Percentiles rank a stretch among this genome's conserved stretches.
Evolutionary conservation across 176 grass and related monocot species (phyloP).

Genomic region (Typha latifolia): DNA sequence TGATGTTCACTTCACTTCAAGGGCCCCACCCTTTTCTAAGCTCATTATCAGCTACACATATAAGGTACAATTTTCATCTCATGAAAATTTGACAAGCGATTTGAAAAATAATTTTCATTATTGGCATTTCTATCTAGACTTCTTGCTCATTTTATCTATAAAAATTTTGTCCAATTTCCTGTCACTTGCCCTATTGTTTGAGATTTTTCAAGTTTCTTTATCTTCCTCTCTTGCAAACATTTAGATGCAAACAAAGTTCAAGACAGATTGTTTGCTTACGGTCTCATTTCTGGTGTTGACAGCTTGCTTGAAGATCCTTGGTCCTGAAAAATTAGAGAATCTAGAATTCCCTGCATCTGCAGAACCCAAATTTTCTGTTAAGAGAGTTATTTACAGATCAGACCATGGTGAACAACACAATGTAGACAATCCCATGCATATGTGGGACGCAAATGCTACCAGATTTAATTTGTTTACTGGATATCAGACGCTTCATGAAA

Average conservation of each 20-base stretch:
- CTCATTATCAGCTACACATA: neutral
- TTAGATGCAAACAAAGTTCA: conserved; percentile 10
- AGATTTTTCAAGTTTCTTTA: neutral
- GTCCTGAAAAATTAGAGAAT: conserved; percentile 43
- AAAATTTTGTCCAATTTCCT: neutral
- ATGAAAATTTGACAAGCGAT: neutral
- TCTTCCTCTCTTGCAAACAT: neutral
- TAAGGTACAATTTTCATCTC: neutral
- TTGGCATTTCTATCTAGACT: neutral
- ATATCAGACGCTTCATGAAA: conserved; percentile 66
- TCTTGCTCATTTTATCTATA: neutral
- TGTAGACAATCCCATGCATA: conserved; percentile 21
- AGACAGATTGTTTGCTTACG: conserved; percentile 18
- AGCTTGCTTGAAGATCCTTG: conserved; percentile 71
- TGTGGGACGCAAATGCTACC: conserved; percentile 7
- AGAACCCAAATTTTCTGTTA: conserved; percentile 26
- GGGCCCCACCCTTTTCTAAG: neutral
- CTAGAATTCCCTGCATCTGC: conserved; percentile 44
- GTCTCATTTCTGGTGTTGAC: conserved; percentile 30
- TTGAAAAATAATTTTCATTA: neutral
- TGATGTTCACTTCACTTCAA: no score
- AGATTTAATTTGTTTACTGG: conserved; percentile 83
- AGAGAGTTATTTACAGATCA: conserved; percentile 59
- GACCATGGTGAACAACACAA: conserved; percentile 9
- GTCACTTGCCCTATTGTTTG: neutral